These are phyloP conservation scores for Primulina huaijiensis DNA, from an alignment of 257 asterid species.

Conservation along the genomic window DNA sequence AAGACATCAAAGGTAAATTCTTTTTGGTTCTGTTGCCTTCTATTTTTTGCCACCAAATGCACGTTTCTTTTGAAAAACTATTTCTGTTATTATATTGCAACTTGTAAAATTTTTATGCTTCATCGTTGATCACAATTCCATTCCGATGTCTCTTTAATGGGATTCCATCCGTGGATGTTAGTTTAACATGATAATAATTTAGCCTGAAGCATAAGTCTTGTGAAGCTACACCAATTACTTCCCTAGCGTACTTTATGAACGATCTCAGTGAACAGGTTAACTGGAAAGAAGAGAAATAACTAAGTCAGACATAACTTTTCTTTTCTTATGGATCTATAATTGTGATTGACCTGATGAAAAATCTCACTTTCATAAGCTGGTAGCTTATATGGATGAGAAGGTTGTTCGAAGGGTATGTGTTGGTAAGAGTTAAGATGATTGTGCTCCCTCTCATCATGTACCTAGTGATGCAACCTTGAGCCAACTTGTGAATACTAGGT, in stretches of 20 bases:
- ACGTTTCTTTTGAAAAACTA: background rate
- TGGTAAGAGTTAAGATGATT: too few relatives aligned
- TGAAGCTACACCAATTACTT: background rate
- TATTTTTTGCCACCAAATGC: constrained; percentile 1
- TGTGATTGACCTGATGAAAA: background rate
- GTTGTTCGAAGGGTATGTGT: background rate
- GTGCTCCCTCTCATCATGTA: background rate
- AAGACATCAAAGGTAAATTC: constrained; percentile 63
- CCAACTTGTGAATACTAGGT: too few relatives aligned
- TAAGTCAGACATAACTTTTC: background rate
- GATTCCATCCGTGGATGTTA: background rate
- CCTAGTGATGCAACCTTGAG: background rate
- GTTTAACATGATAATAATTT: background rate
- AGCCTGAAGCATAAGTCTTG: background rate
- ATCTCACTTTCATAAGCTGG: constrained; percentile 4
- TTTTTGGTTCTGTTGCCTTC: background rate
- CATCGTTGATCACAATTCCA: background rate
- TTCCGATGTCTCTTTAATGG: background rate
- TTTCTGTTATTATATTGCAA: background rate
- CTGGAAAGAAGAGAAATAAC: background rate
- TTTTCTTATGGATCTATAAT: background rate
- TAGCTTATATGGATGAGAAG: background rate
- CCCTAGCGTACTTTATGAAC: background rate
- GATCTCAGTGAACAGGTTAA: background rate
- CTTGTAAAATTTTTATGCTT: background rate